Evolutionary conservation across 2,329 filamentous ascomycete species (phyloP).

Genomic region (Phaeosphaeriaceae sp.): DNA sequence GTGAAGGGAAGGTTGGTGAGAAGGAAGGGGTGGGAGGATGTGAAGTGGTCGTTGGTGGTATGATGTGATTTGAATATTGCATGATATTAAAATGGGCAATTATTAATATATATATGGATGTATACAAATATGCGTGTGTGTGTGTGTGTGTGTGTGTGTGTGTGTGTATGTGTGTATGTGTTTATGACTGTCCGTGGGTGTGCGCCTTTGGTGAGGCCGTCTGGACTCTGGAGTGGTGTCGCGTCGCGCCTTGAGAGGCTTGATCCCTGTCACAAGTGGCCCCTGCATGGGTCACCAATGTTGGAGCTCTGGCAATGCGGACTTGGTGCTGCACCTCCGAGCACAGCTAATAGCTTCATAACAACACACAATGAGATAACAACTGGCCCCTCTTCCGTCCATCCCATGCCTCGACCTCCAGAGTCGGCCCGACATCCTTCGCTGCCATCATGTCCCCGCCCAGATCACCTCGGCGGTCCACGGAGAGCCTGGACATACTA

Average conservation of each 20-base stretch:
- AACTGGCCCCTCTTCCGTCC: constrained; percentile 22
- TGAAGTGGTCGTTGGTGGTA: background rate
- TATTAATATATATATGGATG: too few relatives aligned
- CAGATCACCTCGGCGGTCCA: constrained; percentile 51
- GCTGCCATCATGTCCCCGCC: constrained; percentile 48
- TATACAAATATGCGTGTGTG: too few relatives aligned
- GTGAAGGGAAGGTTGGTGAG: constrained; percentile 20
- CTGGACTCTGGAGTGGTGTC: too few relatives aligned
- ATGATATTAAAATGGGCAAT: too few relatives aligned
- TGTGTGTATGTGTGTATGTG: too few relatives aligned
- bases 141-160: too few relatives aligned
- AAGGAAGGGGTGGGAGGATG: constrained; percentile 19
- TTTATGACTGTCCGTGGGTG: too few relatives aligned
- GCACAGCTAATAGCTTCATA: background rate
- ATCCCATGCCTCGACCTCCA: constrained; percentile 47
- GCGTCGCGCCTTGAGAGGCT: background rate
- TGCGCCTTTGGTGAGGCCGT: too few relatives aligned
- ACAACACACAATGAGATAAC: constrained; percentile 17
- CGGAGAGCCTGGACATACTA: constrained; percentile 57
- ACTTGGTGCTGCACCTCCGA: too few relatives aligned
- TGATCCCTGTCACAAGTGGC: background rate
- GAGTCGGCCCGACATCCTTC: constrained; percentile 33
- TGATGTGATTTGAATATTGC: too few relatives aligned
- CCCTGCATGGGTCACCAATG: too few relatives aligned
- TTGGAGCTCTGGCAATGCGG: too few relatives aligned